These are phyloP conservation scores for Physcomitrellopsis africana DNA, from an alignment of 225 moss, liverwort and hornwort species.

Conservation along the genomic window DNA sequence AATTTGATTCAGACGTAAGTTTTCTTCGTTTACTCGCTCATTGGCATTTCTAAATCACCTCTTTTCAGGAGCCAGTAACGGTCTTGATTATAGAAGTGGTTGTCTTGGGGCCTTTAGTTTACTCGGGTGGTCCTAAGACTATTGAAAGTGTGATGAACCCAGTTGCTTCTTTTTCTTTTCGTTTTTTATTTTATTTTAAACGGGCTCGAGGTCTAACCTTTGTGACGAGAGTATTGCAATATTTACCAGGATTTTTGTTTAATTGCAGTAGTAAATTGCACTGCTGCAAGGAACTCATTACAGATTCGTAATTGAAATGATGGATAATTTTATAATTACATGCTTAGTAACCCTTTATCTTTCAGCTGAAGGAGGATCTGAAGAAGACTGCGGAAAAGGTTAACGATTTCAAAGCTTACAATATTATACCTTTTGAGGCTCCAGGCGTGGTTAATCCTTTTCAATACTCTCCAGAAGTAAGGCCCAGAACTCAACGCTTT, in stretches of 20 bases:
- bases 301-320: background rate
- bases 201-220: background rate
- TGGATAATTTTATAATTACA: background rate
- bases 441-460: slow-evolving; percentile 65
- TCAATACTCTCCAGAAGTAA: slow-evolving; percentile 58
- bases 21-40: background rate
- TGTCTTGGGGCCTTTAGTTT: background rate
- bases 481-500: background rate
- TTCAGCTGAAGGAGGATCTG: slow-evolving; percentile 62
- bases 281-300: background rate
- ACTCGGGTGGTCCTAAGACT: background rate
- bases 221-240: background rate
- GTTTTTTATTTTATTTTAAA: too few relatives aligned
- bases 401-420: slow-evolving; percentile 62
- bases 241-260: background rate
- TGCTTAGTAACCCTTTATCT: background rate
- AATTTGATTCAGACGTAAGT: slow-evolving; percentile 18
- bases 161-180: background rate
- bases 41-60: background rate
- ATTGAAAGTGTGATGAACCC: background rate
- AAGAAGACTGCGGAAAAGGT: slow-evolving; percentile 64
- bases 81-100: background rate
- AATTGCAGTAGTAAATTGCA: background rate
- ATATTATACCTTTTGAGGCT: slow-evolving; percentile 69
- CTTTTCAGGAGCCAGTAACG: background rate